phyloP scores from a whole-genome alignment of 768 basidiomycete species.

The Arthromyces matolae region DNA sequence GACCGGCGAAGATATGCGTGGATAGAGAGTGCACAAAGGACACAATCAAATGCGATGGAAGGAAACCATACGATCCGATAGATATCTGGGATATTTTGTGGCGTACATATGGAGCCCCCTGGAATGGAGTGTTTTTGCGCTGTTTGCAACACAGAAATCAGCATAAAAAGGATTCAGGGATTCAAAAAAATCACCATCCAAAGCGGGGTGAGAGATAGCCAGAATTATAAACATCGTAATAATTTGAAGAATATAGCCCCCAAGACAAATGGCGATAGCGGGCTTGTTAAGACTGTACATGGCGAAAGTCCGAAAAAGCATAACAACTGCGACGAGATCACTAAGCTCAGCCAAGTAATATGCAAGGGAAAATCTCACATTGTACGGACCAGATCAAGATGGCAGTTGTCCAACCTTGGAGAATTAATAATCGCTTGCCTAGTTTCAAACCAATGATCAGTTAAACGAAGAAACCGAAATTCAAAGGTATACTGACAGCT shows the following conservation, averaged over 20 bases:
- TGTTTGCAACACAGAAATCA: background rate
- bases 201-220: constrained; percentile 5
- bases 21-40: constrained; percentile 19
- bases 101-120: constrained; percentile 16
- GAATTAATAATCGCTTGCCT: constrained; percentile 20
- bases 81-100: constrained; percentile 14
- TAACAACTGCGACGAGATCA: constrained; percentile 12
- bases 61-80: constrained; percentile 24
- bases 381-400: constrained; percentile 26
- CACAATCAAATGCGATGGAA: constrained; percentile 19
- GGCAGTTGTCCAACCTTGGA: constrained; percentile 20
- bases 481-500: constrained; percentile 6
- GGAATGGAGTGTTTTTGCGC: constrained; percentile 10
- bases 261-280: constrained; percentile 11
- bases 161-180: background rate
- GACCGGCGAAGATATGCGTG: constrained; percentile 16
- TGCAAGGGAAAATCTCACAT: constrained; percentile 10
- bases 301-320: constrained; percentile 25
- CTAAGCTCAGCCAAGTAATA: background rate
- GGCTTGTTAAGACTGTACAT: constrained; percentile 16
- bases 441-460: background rate
- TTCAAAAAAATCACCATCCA: constrained; percentile 13
- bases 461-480: background rate
- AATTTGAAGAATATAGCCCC: constrained; percentile 17
- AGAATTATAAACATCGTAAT: constrained; percentile 16